These are phyloP conservation scores for Biscogniauxia mediterranea DNA, from an alignment of 2,329 filamentous ascomycete species.

Conservation along the genomic window DNA sequence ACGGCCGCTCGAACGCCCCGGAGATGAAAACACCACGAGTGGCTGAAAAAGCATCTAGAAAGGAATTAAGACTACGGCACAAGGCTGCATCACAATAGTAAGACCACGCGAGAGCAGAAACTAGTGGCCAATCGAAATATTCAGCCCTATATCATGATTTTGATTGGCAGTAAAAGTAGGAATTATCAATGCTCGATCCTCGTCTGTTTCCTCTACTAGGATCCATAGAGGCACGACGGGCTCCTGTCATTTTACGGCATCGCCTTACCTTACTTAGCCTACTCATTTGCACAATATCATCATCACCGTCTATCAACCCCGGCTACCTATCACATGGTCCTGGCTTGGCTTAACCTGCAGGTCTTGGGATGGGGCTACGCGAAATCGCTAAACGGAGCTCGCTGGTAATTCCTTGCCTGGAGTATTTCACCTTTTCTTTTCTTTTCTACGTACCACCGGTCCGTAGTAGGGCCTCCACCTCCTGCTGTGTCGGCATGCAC, in stretches of 20 bases:
- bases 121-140: conserved; percentile 27
- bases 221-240: conserved; percentile 26
- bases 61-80: conserved; percentile 15
- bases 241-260: conserved; percentile 8
- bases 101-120: conserved; percentile 7
- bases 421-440: conserved; percentile 5
- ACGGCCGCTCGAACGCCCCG: conserved; percentile 1
- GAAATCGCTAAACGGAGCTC: not conserved
- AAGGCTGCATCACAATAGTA: conserved; percentile 9
- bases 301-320: conserved; percentile 19
- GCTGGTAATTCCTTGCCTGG: not conserved
- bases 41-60: conserved; percentile 15
- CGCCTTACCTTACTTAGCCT: conserved; percentile 2
- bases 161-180: conserved; percentile 27
- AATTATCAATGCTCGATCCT: conserved; percentile 17
- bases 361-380: conserved; percentile 17
- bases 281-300: conserved; percentile 14
- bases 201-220: conserved; percentile 18
- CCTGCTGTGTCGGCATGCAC: conserved; percentile 22
- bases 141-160: conserved; percentile 13
- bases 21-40: conserved; percentile 16
- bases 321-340: conserved; percentile 24
- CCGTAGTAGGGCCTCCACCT: conserved; percentile 18
- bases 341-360: conserved; percentile 22
- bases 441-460: conserved; percentile 5